phyloP scores from a whole-genome alignment of 140 eudicot species.

The Ambrosia hybrid region DNA sequence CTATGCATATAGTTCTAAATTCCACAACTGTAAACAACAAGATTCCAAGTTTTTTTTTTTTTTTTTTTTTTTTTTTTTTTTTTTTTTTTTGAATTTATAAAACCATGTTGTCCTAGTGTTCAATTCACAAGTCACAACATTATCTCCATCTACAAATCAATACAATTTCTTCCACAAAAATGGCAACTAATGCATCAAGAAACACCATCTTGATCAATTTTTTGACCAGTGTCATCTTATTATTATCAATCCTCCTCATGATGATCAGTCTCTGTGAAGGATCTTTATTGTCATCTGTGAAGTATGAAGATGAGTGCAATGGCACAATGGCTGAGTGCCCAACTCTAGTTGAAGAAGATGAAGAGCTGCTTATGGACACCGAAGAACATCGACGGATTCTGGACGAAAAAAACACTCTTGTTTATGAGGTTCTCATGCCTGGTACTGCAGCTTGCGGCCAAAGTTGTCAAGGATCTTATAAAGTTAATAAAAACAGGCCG shows the following conservation, averaged over 20 bases:
- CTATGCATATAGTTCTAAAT: too few species aligned
- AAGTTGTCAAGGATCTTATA: too few species aligned
- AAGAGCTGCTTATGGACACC: constrained; percentile 27
- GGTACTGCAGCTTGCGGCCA: too few species aligned
- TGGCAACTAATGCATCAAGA: constrained; percentile 16
- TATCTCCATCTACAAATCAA: neutral
- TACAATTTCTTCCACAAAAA: neutral
- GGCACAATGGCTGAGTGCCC: constrained; percentile 19
- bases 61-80: too few species aligned
- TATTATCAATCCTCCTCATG: constrained; percentile 9
- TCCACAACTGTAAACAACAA: too few species aligned
- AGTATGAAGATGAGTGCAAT: constrained; percentile 9
- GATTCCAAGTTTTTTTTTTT: too few species aligned
- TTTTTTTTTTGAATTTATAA: too few species aligned
- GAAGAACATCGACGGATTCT: constrained; percentile 25
- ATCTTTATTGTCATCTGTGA: neutral
- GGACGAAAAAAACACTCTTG: too few species aligned
- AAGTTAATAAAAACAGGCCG: too few species aligned
- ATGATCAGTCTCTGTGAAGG: constrained; percentile 16
- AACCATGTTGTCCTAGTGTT: too few species aligned
- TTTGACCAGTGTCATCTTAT: constrained; percentile 26
- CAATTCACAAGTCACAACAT: neutral
- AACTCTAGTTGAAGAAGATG: constrained; percentile 12
- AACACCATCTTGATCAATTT: constrained; percentile 1
- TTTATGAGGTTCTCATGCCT: too few species aligned